Evolutionary conservation across 306 rosid species (phyloP), one percentile per base, ranked within the genome.

Genomic region (Hylodesmum podocarpum): DNA sequence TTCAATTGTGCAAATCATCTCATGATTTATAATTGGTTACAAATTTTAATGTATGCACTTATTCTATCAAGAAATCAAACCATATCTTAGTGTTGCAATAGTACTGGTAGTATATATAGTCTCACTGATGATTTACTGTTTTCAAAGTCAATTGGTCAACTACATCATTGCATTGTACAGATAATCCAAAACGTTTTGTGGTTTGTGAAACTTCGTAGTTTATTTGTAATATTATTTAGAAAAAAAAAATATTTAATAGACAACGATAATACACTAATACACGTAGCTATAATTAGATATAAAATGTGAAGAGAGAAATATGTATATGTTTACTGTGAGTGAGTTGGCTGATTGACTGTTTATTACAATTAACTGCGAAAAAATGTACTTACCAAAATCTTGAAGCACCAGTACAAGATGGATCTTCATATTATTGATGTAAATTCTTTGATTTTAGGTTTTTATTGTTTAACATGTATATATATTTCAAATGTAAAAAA

Each of bases 51-150:
- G 55, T 67, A 39, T 66, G 25, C 25, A 44, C 8, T 81, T 40
- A 59, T 61, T 77, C 74, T 15, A 70, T 71, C 57, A 65, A 71
- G 76, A 80, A 55, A 77, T 51, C 37, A 40, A 64, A 28, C 66
- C 83, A 37, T 63, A 40, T 73, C 44, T 24, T 29, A 16, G 25
- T 80, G 61, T 44, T 62, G 51, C 46, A 33, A 43, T 8, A 22
- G n/a, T 4, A 34, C 28, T 34, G 18, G 53, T 47, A 69, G 12
- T 50, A 55, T 5, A 33, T 13, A 14, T 66, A 72, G 28, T 59
- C 55, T 27, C 18, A 50, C 18, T 51, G 75, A 65, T 43, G 66
- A 13, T 54, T 84, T 41, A 18, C 51, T 58, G 49, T 57, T 78
- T 64, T 47, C 75, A 27, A 85, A 43, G 77, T 51, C 36, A 65